These are phyloP conservation scores for Bassia scoparia DNA, from an alignment of 148 eudicot species.

Conservation along the genomic window DNA sequence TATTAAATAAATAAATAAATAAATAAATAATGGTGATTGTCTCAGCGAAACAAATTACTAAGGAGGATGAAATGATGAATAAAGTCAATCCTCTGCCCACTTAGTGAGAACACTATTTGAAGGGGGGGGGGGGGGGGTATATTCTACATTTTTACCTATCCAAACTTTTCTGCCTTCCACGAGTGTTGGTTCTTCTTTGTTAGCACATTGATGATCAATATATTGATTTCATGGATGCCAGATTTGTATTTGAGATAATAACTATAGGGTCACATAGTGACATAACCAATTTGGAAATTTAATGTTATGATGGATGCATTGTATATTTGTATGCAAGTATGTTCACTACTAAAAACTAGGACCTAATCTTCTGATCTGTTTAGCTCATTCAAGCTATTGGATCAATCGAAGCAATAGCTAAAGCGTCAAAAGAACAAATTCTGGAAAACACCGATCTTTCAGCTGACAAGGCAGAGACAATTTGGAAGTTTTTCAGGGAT, in stretches of 20 bases:
- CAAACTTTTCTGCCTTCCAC: no score
- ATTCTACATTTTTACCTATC: no score
- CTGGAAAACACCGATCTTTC: constrained; percentile 87
- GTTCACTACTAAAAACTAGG: not conserved
- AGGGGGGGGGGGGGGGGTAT: no score
- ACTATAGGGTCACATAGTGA: not conserved
- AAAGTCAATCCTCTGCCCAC: not conserved
- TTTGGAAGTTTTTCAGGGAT: constrained; percentile 74
- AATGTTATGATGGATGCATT: no score
- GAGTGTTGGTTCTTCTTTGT: no score
- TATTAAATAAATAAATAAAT: no score
- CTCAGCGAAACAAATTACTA: no score
- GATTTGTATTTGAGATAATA: not conserved
- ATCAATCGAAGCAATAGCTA: constrained; percentile 91
- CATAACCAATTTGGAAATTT: no score
- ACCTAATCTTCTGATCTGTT: not conserved
- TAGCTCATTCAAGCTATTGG: constrained; percentile 91
- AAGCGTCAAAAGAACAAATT: constrained; percentile 68
- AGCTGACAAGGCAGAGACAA: constrained; percentile 75
- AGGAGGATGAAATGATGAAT: not conserved
- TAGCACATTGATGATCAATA: not conserved
- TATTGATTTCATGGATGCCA: not conserved
- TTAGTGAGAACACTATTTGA: no score
- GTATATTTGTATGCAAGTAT: no score
- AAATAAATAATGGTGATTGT: no score